phyloP scores from a whole-genome alignment of 441 rosid species.

The Isatis lusitanica region DNA sequence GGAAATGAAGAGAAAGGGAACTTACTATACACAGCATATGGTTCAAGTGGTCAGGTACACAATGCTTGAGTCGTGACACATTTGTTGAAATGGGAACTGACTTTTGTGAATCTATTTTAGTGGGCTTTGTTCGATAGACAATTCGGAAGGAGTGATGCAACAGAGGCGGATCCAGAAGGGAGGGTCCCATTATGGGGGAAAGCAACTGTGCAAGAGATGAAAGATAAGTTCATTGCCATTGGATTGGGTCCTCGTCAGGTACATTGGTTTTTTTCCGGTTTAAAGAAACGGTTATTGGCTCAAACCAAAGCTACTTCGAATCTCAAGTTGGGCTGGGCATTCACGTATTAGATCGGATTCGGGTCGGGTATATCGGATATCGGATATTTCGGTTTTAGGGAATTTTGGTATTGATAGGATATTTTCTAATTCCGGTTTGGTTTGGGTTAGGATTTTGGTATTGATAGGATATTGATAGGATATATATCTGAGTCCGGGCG shows the following conservation, averaged over 20 bases:
- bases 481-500: too few relatives aligned
- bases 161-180: slow-evolving; percentile 80
- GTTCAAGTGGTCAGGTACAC: slow-evolving; percentile 83
- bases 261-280: not conserved
- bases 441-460: too few relatives aligned
- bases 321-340: too few relatives aligned
- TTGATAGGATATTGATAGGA: too few relatives aligned
- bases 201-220: slow-evolving; percentile 84
- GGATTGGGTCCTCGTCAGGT: slow-evolving; percentile 98
- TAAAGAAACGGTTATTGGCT: not conserved
- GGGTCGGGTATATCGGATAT: too few relatives aligned
- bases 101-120: slow-evolving; percentile 37
- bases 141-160: slow-evolving; percentile 73
- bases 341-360: too few relatives aligned
- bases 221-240: slow-evolving; percentile 72
- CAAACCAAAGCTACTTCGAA: not conserved
- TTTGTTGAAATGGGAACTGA: not conserved
- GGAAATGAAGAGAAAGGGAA: slow-evolving; percentile 86
- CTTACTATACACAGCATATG: slow-evolving; percentile 71
- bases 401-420: too few relatives aligned
- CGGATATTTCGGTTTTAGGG: too few relatives aligned
- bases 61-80: not conserved
- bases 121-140: slow-evolving; percentile 90
- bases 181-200: slow-evolving; percentile 78
- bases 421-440: too few relatives aligned